Evolutionary conservation across 75 land plant species (phyloP).

Genomic region (Sequoiadendron giganteum): DNA sequence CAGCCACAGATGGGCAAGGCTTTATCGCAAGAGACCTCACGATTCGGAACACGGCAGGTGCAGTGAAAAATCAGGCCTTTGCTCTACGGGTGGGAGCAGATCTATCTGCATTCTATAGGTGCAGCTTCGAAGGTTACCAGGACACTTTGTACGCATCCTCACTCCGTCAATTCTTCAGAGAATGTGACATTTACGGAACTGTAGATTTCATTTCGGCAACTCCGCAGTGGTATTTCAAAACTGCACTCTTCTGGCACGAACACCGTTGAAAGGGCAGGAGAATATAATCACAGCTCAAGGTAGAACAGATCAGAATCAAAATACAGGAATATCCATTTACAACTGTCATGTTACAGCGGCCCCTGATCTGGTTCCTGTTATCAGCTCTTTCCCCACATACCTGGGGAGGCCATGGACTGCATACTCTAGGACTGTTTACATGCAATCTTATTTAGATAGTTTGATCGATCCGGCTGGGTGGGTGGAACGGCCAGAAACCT

Average conservation of each 20-base stretch:
- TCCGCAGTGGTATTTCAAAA: constrained; percentile 27
- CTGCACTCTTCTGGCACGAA: constrained; percentile 7
- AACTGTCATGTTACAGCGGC: constrained; percentile 16
- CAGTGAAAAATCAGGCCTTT: constrained; percentile 20
- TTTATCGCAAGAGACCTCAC: constrained; percentile 17
- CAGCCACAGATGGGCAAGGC: constrained; percentile 16
- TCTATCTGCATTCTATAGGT: constrained; percentile 9
- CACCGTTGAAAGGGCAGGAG: constrained; percentile 1
- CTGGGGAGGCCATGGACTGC: constrained; percentile 26
- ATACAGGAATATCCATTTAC: constrained; percentile 24
- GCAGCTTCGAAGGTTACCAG: constrained; percentile 23
- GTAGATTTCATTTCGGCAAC: constrained; percentile 33
- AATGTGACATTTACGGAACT: constrained; percentile 20
- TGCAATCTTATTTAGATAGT: not conserved
- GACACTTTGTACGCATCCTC: constrained; percentile 28
- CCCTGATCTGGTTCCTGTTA: not conserved
- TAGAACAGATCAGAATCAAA: constrained; percentile 18
- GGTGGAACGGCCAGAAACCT: constrained; percentile 18
- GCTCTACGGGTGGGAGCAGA: constrained; percentile 22
- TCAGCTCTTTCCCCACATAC: not conserved
- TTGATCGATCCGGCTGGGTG: constrained; percentile 24
- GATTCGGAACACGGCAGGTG: constrained; percentile 25
- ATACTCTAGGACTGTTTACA: constrained; percentile 16
- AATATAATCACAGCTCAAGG: constrained; percentile 27
- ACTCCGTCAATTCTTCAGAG: constrained; percentile 24